A percentile compares a stretch with the other conserved stretches of the same genome.
These are phyloP conservation scores for Symbiodinium natans DNA, from an alignment of 73 alveolate genomes.

Conservation along the genomic window DNA sequence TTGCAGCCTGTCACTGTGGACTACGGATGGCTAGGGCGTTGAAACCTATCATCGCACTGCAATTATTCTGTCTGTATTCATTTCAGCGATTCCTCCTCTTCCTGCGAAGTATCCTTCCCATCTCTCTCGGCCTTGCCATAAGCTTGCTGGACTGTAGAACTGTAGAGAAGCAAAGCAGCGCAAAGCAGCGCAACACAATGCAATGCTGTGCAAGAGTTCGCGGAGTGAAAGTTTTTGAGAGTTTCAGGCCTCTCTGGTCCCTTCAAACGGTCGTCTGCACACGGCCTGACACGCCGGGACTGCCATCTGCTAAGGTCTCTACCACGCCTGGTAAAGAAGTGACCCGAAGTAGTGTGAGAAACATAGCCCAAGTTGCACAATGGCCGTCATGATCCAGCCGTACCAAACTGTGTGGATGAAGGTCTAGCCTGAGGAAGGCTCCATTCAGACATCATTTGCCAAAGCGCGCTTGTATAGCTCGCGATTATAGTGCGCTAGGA, in stretches of 20 bases:
- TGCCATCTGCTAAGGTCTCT: no score
- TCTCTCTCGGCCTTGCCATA: neutral
- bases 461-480: neutral
- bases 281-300: slow-evolving; percentile 74
- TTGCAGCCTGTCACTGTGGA: neutral
- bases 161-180: no score
- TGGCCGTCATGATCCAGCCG: slow-evolving; percentile 60
- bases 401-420: slow-evolving; percentile 74
- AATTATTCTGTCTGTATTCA: no score
- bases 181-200: no score
- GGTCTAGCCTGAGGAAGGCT: slow-evolving; percentile 40
- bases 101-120: neutral
- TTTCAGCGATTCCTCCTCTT: neutral
- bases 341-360: no score
- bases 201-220: no score
- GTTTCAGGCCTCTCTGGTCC: slow-evolving; percentile 25
- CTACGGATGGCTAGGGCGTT: no score
- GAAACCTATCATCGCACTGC: no score
- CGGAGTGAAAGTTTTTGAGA: no score
- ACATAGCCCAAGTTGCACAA: slow-evolving; percentile 57
- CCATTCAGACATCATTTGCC: neutral
- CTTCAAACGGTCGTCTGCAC: slow-evolving; percentile 67
- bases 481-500: neutral
- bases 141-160: neutral
- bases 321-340: no score